A percentile compares a stretch with the other conserved stretches of the same genome.
Conservation (phyloP, 257 asterid species). For the Fraxinus excelsior region DNA sequence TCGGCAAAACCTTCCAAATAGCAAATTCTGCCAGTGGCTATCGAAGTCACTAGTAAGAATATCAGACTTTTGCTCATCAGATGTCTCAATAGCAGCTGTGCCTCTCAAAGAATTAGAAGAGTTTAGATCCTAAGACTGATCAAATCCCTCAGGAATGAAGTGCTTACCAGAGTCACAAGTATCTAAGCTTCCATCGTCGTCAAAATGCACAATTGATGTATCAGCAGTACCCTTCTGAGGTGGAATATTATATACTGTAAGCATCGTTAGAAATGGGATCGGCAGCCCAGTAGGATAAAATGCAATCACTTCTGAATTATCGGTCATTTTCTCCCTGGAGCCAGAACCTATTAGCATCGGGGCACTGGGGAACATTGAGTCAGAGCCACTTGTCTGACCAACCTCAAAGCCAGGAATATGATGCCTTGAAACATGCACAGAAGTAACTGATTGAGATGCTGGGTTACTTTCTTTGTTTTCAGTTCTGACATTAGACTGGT, state of each 20-base stretch:
- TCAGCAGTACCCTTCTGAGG: slow-evolving; percentile 62
- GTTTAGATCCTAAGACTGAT: slow-evolving; percentile 52
- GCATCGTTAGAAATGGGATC: slow-evolving; percentile 88
- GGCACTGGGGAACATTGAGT: slow-evolving; percentile 60
- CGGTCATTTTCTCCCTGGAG: slow-evolving; percentile 55
- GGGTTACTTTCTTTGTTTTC: slow-evolving; percentile 56
- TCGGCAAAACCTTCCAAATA: slow-evolving; percentile 86
- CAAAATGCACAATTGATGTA: slow-evolving; percentile 53
- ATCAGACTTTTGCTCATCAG: slow-evolving; percentile 63
- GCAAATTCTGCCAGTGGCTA: slow-evolving; percentile 89
- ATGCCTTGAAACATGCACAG: slow-evolving; percentile 56
- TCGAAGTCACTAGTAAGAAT: slow-evolving; percentile 83
- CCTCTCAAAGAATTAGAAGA: slow-evolving; percentile 48
- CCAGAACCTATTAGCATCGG: slow-evolving; percentile 80
- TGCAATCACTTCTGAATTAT: slow-evolving; percentile 69
- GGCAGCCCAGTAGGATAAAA: slow-evolving; percentile 98
- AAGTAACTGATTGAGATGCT: slow-evolving; percentile 50
- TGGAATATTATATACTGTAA: slow-evolving; percentile 70
- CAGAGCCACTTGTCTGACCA: slow-evolving; percentile 80
- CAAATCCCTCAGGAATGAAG: slow-evolving; percentile 48
- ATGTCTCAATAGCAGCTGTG: slow-evolving; percentile 42
- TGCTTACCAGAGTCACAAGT: slow-evolving; percentile 49
- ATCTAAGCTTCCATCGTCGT: slow-evolving; percentile 51
- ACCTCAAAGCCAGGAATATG: slow-evolving; percentile 54
- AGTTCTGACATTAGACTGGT: slow-evolving; percentile 38